These are phyloP conservation scores for Plectosphaerella plurivora DNA, from an alignment of 2,329 filamentous ascomycete genomes.

Conservation along the genomic window DNA sequence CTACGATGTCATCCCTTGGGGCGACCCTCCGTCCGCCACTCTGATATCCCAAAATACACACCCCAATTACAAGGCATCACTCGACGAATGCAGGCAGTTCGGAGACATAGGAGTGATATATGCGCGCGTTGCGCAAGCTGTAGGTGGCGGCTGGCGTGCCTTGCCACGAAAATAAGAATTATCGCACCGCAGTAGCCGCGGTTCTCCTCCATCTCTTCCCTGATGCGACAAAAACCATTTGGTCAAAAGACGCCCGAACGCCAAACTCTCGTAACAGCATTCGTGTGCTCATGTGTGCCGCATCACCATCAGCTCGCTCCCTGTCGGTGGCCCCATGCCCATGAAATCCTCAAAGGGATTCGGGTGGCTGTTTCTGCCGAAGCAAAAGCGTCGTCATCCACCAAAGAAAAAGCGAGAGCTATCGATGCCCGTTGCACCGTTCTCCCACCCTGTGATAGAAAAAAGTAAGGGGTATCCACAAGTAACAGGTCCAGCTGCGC, in stretches of 20 bases:
- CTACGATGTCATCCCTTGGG: no score
- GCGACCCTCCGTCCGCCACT: no score
- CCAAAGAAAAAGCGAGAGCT: not conserved
- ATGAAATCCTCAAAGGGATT: not conserved
- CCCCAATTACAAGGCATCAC: no score
- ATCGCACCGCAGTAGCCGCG: no score
- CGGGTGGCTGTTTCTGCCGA: not conserved
- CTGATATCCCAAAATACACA: no score
- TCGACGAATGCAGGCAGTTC: no score
- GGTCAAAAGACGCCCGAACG: constrained; percentile 6
- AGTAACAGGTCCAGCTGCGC: not conserved
- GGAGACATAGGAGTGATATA: no score
- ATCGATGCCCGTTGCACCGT: not conserved
- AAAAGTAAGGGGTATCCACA: constrained; percentile 14
- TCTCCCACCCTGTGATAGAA: constrained; percentile 2
- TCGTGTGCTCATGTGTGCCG: constrained; percentile 13
- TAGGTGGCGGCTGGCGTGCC: no score
- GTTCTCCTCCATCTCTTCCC: not conserved
- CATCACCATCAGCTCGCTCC: not conserved
- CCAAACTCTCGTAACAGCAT: constrained; percentile 10
- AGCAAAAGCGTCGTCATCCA: not conserved
- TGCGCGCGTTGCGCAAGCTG: no score
- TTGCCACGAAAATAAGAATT: no score
- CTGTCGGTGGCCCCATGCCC: not conserved
- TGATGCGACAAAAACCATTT: no score